Evolutionary conservation across 345 rosid species (phyloP), one percentile per base, ranked within the genome.

Genomic region (Salix udensis): DNA sequence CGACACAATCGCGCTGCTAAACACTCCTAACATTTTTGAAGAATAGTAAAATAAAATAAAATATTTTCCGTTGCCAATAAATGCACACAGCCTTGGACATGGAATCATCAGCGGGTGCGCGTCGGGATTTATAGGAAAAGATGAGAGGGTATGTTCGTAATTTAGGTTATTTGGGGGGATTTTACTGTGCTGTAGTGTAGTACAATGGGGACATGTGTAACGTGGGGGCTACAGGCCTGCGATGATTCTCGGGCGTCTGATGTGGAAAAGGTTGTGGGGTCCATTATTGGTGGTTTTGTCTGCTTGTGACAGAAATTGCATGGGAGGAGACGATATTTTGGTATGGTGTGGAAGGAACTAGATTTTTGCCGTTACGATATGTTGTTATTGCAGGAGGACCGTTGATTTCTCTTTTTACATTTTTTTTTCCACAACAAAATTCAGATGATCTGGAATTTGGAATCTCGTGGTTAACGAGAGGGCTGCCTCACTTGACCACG

Each of bases 21-120:
- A 93, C 9, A 93, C 89, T 74, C 98, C 98, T 88, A 95, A 86
- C 98, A 95, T 95, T 80, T 75, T 75, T 10, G 10, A 0, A 40
- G 10, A 40, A 40, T 40, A 26, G 16, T 2, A 40, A 40, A 40
- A 40, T 40, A 26, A 13, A 34, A 75, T 23, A 7, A 28, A 64
- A 30, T 55, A 55, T 36, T 30, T 34, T 55, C 34, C 64, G 52
- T 66, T 15, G 72, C 48, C 39, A 4, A 52, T 36, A 68, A 26
- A 66, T 30, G 36, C 62, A 77, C 68, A 75, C 46, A 70, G 76
- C 80, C 44, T 14, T 68, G 48, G 68, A 80, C 2, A 82, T 6
- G 26, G 79, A 82, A 80, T 7, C 6, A 50, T n/a, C 6, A 14
- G 2, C 6, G 16, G 3, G 14, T 1, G 69, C 67, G 15, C 31